phyloP scores from a whole-genome alignment of 176 grass and related monocot species.

The Oryza brachyantha region DNA sequence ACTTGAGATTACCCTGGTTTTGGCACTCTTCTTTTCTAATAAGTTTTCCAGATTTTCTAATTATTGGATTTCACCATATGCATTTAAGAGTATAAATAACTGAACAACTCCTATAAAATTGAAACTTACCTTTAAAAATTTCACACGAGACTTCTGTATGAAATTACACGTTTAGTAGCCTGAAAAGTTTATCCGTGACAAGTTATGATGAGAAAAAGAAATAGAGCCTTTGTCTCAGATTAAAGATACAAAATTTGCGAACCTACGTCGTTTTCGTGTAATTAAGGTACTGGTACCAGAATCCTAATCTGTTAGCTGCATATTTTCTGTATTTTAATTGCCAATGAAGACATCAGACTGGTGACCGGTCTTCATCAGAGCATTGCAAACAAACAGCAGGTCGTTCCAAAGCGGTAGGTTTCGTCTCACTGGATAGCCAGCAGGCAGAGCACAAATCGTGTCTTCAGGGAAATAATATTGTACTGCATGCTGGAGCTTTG shows the following conservation, averaged over 20 bases:
- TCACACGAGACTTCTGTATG: no score
- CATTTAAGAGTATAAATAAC: no score
- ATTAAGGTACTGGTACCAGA: conserved; percentile 15
- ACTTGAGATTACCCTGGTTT: background rate
- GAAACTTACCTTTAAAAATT: no score
- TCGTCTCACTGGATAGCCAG: background rate
- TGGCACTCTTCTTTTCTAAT: no score
- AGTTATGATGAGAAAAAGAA: no score
- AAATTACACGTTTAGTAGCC: no score
- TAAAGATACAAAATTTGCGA: background rate
- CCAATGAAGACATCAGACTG: background rate
- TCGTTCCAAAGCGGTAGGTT: background rate
- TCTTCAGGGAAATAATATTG: no score
- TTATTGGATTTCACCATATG: no score
- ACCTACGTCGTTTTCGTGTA: background rate
- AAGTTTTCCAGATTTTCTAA: no score
- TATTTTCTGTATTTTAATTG: conserved; percentile 6
- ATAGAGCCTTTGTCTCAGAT: background rate
- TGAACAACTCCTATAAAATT: no score
- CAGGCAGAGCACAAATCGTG: background rate
- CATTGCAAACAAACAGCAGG: background rate
- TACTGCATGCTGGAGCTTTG: background rate
- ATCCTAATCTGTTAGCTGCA: background rate
- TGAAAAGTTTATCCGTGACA: no score
- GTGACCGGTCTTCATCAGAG: conserved; percentile 24